Evolutionary conservation across 306 rosid species (phyloP).

Genomic region (Rosa rugosa): DNA sequence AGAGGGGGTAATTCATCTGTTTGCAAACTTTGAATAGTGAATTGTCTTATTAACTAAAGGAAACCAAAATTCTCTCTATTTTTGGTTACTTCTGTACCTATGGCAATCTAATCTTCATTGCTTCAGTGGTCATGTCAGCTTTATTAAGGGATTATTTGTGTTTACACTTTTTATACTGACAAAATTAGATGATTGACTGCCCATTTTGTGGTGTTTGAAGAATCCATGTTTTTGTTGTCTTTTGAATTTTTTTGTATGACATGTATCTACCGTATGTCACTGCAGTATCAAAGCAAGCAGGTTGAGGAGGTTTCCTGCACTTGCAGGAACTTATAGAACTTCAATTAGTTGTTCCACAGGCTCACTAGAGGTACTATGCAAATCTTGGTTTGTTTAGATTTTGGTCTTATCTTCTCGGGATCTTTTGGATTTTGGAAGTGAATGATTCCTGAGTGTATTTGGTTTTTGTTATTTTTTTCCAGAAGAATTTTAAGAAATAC

Average conservation of each 20-base stretch:
- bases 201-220: constrained; percentile 36
- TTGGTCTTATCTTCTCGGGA: not conserved
- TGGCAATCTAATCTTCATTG: not conserved
- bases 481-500: constrained; percentile 12
- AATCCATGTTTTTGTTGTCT: constrained; percentile 41
- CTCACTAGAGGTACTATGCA: constrained; percentile 78
- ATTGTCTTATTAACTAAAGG: not conserved
- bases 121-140: constrained; percentile 7
- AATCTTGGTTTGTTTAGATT: constrained; percentile 52
- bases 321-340: constrained; percentile 61
- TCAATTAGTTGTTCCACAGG: constrained; percentile 72
- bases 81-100: not conserved
- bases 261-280: constrained; percentile 85
- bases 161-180: constrained; percentile 14
- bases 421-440: not conserved
- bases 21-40: constrained; percentile 1
- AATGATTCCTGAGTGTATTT: not conserved
- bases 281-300: constrained; percentile 98
- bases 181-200: constrained; percentile 26
- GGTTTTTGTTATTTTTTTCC: not conserved
- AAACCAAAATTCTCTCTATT: not conserved
- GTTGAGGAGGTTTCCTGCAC: constrained; percentile 86
- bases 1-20: not conserved
- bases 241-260: constrained; percentile 43
- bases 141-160: constrained; percentile 10